These are phyloP conservation scores for Cladosporium colombiae DNA, from an alignment of 2,329 filamentous ascomycete species.

Conservation along the genomic window DNA sequence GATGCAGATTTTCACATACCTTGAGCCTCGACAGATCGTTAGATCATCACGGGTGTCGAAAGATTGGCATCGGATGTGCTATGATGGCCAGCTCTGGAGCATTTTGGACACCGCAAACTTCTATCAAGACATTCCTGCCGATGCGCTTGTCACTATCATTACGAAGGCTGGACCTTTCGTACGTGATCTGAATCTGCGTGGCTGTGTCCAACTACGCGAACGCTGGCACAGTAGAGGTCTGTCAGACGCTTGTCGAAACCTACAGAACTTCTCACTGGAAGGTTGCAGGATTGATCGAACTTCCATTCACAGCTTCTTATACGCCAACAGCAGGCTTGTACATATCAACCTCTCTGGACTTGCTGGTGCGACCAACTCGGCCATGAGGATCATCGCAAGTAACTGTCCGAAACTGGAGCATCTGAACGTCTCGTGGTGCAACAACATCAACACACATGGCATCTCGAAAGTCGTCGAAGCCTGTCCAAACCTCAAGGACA, in stretches of 20 bases:
- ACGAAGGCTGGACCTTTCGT: slow-evolving; percentile 84
- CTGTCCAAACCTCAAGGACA: slow-evolving; percentile 73
- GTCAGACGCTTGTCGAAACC: slow-evolving; percentile 80
- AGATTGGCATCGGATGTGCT: slow-evolving; percentile 78
- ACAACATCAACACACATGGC: slow-evolving; percentile 76
- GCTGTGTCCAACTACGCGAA: slow-evolving; percentile 85
- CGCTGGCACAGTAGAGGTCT: slow-evolving; percentile 76
- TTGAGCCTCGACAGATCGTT: slow-evolving; percentile 79
- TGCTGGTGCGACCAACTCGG: slow-evolving; percentile 74
- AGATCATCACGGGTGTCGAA: slow-evolving; percentile 75
- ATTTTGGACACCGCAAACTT: slow-evolving; percentile 77
- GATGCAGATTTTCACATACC: slow-evolving; percentile 72
- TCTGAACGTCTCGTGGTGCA: slow-evolving; percentile 92
- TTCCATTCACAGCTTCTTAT: slow-evolving; percentile 73
- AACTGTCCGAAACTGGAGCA: slow-evolving; percentile 79
- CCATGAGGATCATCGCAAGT: slow-evolving; percentile 81
- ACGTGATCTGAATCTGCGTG: slow-evolving; percentile 83
- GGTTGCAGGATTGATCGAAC: slow-evolving; percentile 83
- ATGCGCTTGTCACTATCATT: slow-evolving; percentile 82
- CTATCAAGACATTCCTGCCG: slow-evolving; percentile 82
- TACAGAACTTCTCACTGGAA: slow-evolving; percentile 84
- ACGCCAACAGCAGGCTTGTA: slow-evolving; percentile 76
- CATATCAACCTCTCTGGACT: slow-evolving; percentile 86
- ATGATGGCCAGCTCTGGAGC: slow-evolving; percentile 92
- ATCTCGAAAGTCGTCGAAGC: slow-evolving; percentile 70